Conservation (phyloP, 2,329 filamentous ascomycete species). For the Aspergillus pseudoglaucus region DNA sequence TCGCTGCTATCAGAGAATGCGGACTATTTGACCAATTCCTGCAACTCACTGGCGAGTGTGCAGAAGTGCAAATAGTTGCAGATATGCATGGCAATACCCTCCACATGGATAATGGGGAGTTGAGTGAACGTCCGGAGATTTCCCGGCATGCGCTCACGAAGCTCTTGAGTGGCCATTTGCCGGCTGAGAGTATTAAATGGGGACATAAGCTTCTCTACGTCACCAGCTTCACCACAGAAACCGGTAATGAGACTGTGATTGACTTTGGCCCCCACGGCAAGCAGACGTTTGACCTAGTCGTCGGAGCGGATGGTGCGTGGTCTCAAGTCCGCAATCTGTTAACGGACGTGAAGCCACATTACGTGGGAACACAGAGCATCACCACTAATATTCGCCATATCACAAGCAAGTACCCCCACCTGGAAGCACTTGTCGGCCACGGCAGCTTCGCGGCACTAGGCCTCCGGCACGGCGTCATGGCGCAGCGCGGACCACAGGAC, state of each 20-base stretch:
- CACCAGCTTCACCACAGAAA: not conserved
- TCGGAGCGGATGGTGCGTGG: constrained; percentile 27
- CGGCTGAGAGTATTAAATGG: constrained; percentile 13
- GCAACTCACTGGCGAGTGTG: constrained; percentile 15
- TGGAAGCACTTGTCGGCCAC: constrained; percentile 16
- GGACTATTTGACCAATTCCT: constrained; percentile 19
- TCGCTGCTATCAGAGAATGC: constrained; percentile 17
- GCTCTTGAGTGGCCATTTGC: constrained; percentile 11
- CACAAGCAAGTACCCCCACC: constrained; percentile 14
- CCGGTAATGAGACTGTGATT: constrained; percentile 5
- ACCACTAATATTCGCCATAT: constrained; percentile 15
- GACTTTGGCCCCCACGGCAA: constrained; percentile 8
- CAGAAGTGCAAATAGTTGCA: constrained; percentile 12
- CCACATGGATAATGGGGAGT: constrained; percentile 9
- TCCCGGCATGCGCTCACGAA: constrained; percentile 15
- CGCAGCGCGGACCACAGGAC: constrained; percentile 18
- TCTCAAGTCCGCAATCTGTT: constrained; percentile 15
- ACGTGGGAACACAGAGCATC: constrained; percentile 13
- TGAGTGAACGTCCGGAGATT: constrained; percentile 19
- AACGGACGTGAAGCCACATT: constrained; percentile 14
- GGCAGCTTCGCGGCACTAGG: constrained; percentile 22
- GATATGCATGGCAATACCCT: constrained; percentile 14
- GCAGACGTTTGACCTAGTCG: constrained; percentile 14
- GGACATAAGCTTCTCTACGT: constrained; percentile 14
- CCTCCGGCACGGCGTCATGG: constrained; percentile 19